phyloP scores from a whole-genome alignment of 345 rosid species.

The Pistacia vera region DNA sequence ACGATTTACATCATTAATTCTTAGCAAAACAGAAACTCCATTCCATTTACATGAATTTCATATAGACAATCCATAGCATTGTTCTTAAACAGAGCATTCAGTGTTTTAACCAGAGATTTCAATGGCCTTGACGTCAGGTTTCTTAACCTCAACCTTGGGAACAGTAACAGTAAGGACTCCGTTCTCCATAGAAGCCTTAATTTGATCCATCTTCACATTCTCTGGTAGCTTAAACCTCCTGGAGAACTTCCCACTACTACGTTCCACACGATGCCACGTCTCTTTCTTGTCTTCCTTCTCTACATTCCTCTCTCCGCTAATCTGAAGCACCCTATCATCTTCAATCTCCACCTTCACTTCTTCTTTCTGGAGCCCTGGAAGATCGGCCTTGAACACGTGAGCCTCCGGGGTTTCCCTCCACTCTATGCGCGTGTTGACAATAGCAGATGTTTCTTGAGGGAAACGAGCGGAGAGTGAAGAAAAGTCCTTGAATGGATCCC shows the following conservation, averaged over 20 bases:
- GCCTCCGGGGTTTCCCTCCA: slow-evolving; percentile 25
- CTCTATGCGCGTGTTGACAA: slow-evolving; percentile 15
- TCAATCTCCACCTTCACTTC: slow-evolving; percentile 24
- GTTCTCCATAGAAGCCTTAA: slow-evolving; percentile 22
- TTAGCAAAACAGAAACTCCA: too few species aligned
- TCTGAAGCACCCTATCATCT: slow-evolving; percentile 21
- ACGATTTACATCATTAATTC: too few species aligned
- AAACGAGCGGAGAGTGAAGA: background rate
- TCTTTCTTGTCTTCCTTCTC: slow-evolving; percentile 27
- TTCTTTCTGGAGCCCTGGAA: slow-evolving; percentile 23
- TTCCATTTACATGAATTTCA: too few species aligned
- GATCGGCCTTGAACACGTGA: slow-evolving; percentile 20
- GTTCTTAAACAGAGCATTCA: too few species aligned
- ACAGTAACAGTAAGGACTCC: slow-evolving; percentile 23
- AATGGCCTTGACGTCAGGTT: slow-evolving; percentile 13
- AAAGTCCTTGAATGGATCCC: slow-evolving; percentile 28
- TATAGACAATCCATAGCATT: too few species aligned
- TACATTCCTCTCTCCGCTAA: slow-evolving; percentile 13
- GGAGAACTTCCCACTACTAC: slow-evolving; percentile 10
- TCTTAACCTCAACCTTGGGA: slow-evolving; percentile 10
- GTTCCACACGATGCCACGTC: slow-evolving; percentile 22
- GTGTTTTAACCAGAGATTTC: slow-evolving; percentile 23
- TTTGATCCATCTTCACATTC: slow-evolving; percentile 15
- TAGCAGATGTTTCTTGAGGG: slow-evolving; percentile 7
- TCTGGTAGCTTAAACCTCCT: slow-evolving; percentile 27